Base-by-base conservation (phyloP, 805 yeast genomes). In the Metschnikowia lochheadii region DNA sequence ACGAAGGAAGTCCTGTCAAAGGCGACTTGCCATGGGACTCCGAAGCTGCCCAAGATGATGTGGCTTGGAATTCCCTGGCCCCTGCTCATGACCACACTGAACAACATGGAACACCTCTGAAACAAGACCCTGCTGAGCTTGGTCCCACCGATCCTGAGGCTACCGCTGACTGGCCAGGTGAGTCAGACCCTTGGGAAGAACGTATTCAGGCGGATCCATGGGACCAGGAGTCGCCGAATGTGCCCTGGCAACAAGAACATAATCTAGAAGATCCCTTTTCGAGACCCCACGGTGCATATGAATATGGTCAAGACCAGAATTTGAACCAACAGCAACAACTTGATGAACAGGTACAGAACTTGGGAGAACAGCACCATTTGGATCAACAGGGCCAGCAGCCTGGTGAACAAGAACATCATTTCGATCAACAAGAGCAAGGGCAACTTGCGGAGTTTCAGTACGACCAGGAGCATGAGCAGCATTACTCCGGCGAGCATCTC, bases 161-260 rank as follows among this genome's bases (percentile, higher is more conserved):
- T 6, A 6, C 18, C 11, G 40, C 6, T 4, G 26, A 37, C 32
- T 23, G 42, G 32, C 26, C 40, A 17, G 20, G 32, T 8, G 23
- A 31, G 3, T n/a, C 37, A 5, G 41, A 41, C 14, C 46, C 39
- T 8, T 26, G 35, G 38, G 31, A 42, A 7, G 23, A 43, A n/a
- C 32, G 17, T 23, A 40, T n/a, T 17, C 48, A 36, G 37, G 23
- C 34, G 5, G 33, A 29, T 32, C 42, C 40, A 5, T 44, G 23
- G 43, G 46, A 41, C n/a, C 46, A 48, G 14, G 49, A 44, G 18
- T 39, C 36, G 44, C 51, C 13, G 35, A 49, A 43, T 11, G 40
- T 55, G 45, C 50, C 57, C 5, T 55, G 58, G 58, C 56, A 55
- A 26, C 45, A 44, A 10, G 43, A 14, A 6, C 38, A 42, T 8